Evolutionary conservation across 2,329 filamentous ascomycete genomes (phyloP).

Genomic region (Madurella mycetomatis): DNA sequence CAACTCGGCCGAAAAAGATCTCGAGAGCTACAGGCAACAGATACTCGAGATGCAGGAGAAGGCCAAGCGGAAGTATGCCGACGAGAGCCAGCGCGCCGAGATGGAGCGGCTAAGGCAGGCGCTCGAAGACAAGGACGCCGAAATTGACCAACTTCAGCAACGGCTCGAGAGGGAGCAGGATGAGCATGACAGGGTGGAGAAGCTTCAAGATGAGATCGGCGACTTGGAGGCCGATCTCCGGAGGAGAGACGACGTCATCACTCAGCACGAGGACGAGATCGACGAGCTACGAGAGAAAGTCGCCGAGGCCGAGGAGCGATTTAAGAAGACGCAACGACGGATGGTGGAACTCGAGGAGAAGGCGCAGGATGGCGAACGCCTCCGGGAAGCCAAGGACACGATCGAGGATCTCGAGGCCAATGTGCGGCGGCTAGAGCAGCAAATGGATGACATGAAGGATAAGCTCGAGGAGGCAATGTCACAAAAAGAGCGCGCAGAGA

Average conservation of each 20-base stretch:
- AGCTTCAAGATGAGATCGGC: constrained; percentile 67
- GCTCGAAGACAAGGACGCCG: constrained; percentile 55
- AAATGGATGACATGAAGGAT: constrained; percentile 51
- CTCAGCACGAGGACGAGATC: constrained; percentile 70
- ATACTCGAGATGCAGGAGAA: constrained; percentile 79
- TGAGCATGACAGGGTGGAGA: constrained; percentile 56
- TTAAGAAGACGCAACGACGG: constrained; percentile 39
- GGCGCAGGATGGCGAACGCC: constrained; percentile 46
- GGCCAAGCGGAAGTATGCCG: constrained; percentile 68
- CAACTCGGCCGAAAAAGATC: constrained; percentile 74
- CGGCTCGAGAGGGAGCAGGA: constrained; percentile 55
- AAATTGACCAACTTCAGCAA: constrained; percentile 57
- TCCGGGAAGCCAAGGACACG: constrained; percentile 53
- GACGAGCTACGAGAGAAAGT: constrained; percentile 58
- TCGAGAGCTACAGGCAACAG: constrained; percentile 78
- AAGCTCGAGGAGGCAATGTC: constrained; percentile 49
- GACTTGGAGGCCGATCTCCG: constrained; percentile 72
- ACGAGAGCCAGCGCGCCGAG: constrained; percentile 63
- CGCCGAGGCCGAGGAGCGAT: constrained; percentile 44
- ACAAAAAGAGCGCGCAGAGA: constrained; percentile 55
- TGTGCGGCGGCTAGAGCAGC: constrained; percentile 49
- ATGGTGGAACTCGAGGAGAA: constrained; percentile 55
- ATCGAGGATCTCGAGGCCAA: constrained; percentile 56
- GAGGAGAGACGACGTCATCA: constrained; percentile 69
- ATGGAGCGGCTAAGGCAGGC: constrained; percentile 53